phyloP scores from a whole-genome alignment of 495 filamentous ascomycete genomes.

The Lepidopterella palustris region DNA sequence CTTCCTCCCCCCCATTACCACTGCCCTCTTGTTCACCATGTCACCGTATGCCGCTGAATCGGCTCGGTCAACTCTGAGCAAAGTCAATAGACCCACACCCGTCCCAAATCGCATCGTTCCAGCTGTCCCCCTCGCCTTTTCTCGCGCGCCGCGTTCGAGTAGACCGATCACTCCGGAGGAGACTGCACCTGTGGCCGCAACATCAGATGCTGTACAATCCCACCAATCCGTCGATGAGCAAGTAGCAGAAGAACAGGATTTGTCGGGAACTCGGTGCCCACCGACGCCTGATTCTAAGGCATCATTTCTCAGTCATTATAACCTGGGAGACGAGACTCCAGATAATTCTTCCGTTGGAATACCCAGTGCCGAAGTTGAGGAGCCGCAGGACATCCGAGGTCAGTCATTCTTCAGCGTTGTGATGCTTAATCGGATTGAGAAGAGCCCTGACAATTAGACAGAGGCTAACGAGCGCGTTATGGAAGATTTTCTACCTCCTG shows the following conservation, averaged over 20 bases:
- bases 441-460: no score
- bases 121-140: conserved; percentile 21
- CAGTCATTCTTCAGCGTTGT: no score
- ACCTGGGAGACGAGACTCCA: conserved; percentile 3
- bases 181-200: conserved; percentile 7
- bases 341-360: conserved; percentile 2
- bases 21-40: conserved; percentile 7
- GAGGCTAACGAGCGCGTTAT: not conserved
- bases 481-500: not conserved
- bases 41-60: conserved; percentile 19
- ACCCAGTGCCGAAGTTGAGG: not conserved
- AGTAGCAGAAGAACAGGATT: conserved; percentile 2
- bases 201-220: not conserved
- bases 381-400: conserved; percentile 13
- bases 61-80: conserved; percentile 5
- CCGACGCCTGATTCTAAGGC: conserved; percentile 23
- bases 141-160: conserved; percentile 7
- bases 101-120: conserved; percentile 22
- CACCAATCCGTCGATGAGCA: not conserved
- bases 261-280: conserved; percentile 2
- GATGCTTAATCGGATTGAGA: no score
- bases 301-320: not conserved
- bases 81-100: conserved; percentile 1
- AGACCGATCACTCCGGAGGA: conserved; percentile 20
- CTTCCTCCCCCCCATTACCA: not conserved